phyloP scores from a whole-genome alignment of 345 rosid genomes.

The Moricandia arvensis region DNA sequence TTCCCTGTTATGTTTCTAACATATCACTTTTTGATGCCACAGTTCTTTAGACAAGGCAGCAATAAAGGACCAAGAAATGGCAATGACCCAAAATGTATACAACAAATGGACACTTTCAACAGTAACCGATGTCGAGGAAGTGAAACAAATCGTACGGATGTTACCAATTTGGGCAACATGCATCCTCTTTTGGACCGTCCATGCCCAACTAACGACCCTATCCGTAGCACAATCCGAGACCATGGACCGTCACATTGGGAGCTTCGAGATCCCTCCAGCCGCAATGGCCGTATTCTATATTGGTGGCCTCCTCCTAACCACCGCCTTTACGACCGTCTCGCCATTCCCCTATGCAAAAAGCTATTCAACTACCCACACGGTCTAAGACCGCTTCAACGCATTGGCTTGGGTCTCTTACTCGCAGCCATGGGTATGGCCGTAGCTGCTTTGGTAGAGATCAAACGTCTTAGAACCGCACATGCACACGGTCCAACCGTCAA shows the following conservation, averaged over 20 bases:
- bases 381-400: conserved; percentile 76
- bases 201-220: conserved; percentile 90
- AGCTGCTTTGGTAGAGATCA: conserved; percentile 68
- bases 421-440: conserved; percentile 63
- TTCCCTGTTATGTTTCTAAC: neutral
- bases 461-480: conserved; percentile 53
- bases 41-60: conserved; percentile 91
- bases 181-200: conserved; percentile 86
- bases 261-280: conserved; percentile 76
- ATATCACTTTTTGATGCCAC: conserved; percentile 15
- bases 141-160: conserved; percentile 82
- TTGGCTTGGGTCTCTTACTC: conserved; percentile 65
- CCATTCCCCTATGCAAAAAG: conserved; percentile 55
- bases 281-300: conserved; percentile 78
- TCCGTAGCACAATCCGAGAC: conserved; percentile 92
- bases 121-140: conserved; percentile 90
- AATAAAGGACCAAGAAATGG: conserved; percentile 48
- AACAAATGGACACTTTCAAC: conserved; percentile 84
- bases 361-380: conserved; percentile 67
- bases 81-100: conserved; percentile 2
- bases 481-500: conserved; percentile 42
- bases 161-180: conserved; percentile 92
- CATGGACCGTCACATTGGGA: conserved; percentile 87
- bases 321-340: conserved; percentile 73
- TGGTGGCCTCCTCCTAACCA: conserved; percentile 76